Conservation (phyloP, 306 rosid species). For the Cyamopsis tetragonoloba region DNA sequence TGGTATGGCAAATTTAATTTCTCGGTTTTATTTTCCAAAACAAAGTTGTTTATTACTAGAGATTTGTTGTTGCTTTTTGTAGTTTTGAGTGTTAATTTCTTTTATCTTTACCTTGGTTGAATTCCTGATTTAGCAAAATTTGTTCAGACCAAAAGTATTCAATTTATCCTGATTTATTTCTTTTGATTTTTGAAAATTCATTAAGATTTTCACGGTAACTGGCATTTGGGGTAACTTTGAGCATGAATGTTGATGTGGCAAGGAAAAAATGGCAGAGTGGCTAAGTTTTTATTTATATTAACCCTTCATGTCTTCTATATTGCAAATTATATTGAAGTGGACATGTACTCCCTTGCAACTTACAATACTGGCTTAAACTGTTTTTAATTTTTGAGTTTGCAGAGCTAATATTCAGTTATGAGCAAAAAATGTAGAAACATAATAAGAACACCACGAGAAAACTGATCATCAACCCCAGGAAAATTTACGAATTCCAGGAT, state of each 20-base stretch:
- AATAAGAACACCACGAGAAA: not conserved
- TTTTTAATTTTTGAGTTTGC: not conserved
- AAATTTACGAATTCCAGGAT: not conserved
- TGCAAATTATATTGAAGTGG: not conserved
- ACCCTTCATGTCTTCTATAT: not conserved
- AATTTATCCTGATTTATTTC: not conserved
- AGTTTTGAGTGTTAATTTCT: not conserved
- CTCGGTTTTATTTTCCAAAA: not conserved
- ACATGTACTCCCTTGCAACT: not conserved
- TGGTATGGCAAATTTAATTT: slow-evolving; percentile 43
- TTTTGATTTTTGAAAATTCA: not conserved
- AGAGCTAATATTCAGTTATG: not conserved
- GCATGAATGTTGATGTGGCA: not conserved
- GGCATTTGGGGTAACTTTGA: not conserved
- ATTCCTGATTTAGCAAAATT: not conserved
- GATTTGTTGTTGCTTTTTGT: not conserved
- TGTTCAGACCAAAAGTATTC: slow-evolving; percentile 2
- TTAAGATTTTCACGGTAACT: not conserved
- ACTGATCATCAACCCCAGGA: not conserved
- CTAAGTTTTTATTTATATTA: not conserved
- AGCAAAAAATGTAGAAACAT: not conserved
- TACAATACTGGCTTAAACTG: not conserved
- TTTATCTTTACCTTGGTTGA: not conserved
- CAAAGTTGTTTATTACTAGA: not conserved
- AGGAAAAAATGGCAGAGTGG: not conserved